Base-by-base conservation (phyloP, 225 moss, liverwort and hornwort species). In the Pseudisothecium myosuroides region DNA sequence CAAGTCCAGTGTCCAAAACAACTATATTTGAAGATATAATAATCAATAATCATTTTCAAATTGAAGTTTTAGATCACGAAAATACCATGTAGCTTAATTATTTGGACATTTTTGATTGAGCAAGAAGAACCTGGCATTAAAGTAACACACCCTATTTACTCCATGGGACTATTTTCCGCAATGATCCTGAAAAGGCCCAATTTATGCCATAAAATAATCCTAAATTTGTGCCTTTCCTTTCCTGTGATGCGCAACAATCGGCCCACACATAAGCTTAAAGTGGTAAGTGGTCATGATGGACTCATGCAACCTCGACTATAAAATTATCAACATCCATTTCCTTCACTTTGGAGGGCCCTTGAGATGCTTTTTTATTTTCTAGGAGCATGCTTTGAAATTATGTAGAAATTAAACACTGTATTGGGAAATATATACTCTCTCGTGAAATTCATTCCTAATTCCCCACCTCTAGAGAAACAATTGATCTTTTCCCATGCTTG, bases 191-290 rank as follows among this genome's bases (percentile, higher is more conserved):
- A 8, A 77, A 36, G 24, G 24, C 6, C 24, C 37, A 2, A 14
- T 24, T 54, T 4, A 34, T 0, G 1, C 1, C 37, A 55, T 55
- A 37, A 36, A 49, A 20, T 15, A 15, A 55, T 24, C 10, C 24
- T 23, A 10, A 77, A 37, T 55, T 77, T 24, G 10, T 55, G 23
- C 20, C 15, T 37, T 54, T 36, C 37, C 4, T 52, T 3, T 24
- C 4, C n/a, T n/a, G n/a, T n/a, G n/a, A 0, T 47, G 5, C 11
- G 50, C 13, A 50, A 1, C 31, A 32, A 29, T 12, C 3, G 5
- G 0, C 8, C 2, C 0, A 2, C 8, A 34, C 52, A 52, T 22
- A 14, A 52, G n/a, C n/a, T n/a, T n/a, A n/a, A n/a, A n/a, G n/a
- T n/a, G n/a, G n/a, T n/a, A n/a, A 34, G 32, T 54, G 22, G 54